Evolutionary conservation across 108 stramenopile species (phyloP).

Genomic region (Skeletonema costatum): DNA sequence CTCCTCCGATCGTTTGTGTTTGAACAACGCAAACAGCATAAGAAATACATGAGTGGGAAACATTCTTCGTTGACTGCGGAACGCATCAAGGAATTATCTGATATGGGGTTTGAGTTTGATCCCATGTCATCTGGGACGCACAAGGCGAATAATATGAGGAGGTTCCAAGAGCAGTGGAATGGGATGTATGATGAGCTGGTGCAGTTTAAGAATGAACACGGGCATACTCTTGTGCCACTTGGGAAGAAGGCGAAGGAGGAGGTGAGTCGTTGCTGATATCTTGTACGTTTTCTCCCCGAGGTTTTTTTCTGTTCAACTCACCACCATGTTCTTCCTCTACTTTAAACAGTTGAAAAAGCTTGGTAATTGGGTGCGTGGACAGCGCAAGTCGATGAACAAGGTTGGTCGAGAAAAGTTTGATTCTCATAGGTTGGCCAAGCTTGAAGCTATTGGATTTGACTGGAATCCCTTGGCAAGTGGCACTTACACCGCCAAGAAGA

Average conservation of each 20-base stretch:
- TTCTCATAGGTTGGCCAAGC: slow-evolving; percentile 4
- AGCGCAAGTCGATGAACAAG: slow-evolving; percentile 25
- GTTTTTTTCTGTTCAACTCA: background rate
- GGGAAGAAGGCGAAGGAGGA: background rate
- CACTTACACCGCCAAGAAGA: slow-evolving; percentile 1
- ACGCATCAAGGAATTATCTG: slow-evolving; percentile 8
- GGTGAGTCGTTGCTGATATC: slow-evolving; percentile 3
- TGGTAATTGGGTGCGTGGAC: slow-evolving; percentile 35
- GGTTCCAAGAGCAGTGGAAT: slow-evolving; percentile 17
- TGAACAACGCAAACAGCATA: slow-evolving; percentile 29
- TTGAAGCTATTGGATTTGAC: slow-evolving; percentile 31
- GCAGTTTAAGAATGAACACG: slow-evolving; percentile 5
- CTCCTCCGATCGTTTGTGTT: slow-evolving; percentile 6
- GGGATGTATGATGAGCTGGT: slow-evolving; percentile 13
- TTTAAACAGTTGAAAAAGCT: background rate
- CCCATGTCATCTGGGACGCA: slow-evolving; percentile 12
- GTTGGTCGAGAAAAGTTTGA: slow-evolving; percentile 21
- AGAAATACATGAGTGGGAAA: slow-evolving; percentile 1
- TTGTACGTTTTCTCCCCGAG: background rate
- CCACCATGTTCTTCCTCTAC: background rate
- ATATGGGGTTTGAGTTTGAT: slow-evolving; percentile 26
- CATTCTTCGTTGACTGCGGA: slow-evolving; percentile 11
- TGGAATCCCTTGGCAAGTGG: slow-evolving; percentile 19
- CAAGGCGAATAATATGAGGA: background rate
- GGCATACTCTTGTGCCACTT: slow-evolving; percentile 10